These are phyloP conservation scores for Debaryomyces subglobosus DNA, from an alignment of 1,139 yeast species.

Conservation along the genomic window DNA sequence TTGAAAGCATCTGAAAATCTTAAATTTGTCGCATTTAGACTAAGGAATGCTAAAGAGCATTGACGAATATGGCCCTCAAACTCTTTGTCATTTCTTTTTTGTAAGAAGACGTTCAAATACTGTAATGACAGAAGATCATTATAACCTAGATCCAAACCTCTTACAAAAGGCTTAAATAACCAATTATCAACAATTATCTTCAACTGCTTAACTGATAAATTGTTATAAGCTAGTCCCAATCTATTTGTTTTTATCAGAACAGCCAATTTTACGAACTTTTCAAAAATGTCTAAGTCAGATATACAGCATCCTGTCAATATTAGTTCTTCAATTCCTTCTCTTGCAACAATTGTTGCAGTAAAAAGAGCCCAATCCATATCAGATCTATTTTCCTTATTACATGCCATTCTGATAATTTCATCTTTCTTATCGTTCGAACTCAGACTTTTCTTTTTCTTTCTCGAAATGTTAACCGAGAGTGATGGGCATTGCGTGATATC, in stretches of 20 bases:
- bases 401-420: slow-evolving; percentile 54
- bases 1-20: slow-evolving; percentile 36
- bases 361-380: slow-evolving; percentile 79
- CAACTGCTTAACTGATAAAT: slow-evolving; percentile 53
- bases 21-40: slow-evolving; percentile 70
- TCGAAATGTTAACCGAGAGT: slow-evolving; percentile 58
- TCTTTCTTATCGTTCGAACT: slow-evolving; percentile 24
- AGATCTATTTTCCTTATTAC: slow-evolving; percentile 59
- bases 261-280: slow-evolving; percentile 58
- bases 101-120: slow-evolving; percentile 31
- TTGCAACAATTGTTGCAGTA: slow-evolving; percentile 65
- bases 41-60: slow-evolving; percentile 56
- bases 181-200: slow-evolving; percentile 48
- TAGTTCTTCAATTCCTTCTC: slow-evolving; percentile 75
- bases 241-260: slow-evolving; percentile 54
- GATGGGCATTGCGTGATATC: slow-evolving; percentile 77
- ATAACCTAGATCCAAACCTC: slow-evolving; percentile 72
- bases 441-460: slow-evolving; percentile 35
- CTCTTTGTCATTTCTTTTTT: slow-evolving; percentile 21
- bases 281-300: slow-evolving; percentile 54
- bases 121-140: slow-evolving; percentile 57
- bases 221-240: slow-evolving; percentile 72
- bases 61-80: slow-evolving; percentile 26
- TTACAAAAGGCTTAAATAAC: slow-evolving; percentile 37
- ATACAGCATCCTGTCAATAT: slow-evolving; percentile 75